These are phyloP conservation scores for Sindora glabra DNA, from an alignment of 306 rosid genomes.

Conservation along the genomic window DNA sequence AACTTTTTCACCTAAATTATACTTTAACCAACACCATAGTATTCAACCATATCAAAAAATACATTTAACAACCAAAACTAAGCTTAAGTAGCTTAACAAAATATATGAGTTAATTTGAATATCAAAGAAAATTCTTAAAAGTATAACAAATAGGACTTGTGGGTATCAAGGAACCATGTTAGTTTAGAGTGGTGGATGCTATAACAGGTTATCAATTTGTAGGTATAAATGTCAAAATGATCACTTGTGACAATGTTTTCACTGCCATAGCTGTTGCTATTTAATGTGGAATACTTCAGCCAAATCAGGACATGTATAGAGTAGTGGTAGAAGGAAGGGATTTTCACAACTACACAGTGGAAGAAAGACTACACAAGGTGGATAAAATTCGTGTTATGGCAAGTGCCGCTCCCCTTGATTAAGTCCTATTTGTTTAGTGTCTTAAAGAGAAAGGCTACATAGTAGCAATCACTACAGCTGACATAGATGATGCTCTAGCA, in stretches of 20 bases:
- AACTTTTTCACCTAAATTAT: no score
- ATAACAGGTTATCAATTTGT: constrained; percentile 22
- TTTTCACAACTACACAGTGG: constrained; percentile 15
- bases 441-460: constrained; percentile 29
- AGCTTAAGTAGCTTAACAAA: no score
- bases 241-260: constrained; percentile 25
- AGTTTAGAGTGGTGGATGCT: constrained; percentile 14
- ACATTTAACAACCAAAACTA: no score
- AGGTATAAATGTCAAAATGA: constrained; percentile 23
- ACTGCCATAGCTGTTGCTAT: constrained; percentile 25
- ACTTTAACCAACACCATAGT: no score
- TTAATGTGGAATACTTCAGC: constrained; percentile 21
- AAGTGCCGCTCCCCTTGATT: constrained; percentile 28
- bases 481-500: constrained; percentile 27
- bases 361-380: constrained; percentile 26
- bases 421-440: constrained; percentile 29
- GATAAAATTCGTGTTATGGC: constrained; percentile 32
- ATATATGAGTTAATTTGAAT: no score
- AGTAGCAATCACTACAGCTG: constrained; percentile 26
- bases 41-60: no score
- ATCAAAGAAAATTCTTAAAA: no score
- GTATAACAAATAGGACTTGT: constrained; percentile 25
- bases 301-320: not conserved
- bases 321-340: constrained; percentile 26
- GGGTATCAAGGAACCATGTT: no score